Base-by-base conservation (phyloP, 306 rosid genomes). In the Vigna nakashimae region DNA sequence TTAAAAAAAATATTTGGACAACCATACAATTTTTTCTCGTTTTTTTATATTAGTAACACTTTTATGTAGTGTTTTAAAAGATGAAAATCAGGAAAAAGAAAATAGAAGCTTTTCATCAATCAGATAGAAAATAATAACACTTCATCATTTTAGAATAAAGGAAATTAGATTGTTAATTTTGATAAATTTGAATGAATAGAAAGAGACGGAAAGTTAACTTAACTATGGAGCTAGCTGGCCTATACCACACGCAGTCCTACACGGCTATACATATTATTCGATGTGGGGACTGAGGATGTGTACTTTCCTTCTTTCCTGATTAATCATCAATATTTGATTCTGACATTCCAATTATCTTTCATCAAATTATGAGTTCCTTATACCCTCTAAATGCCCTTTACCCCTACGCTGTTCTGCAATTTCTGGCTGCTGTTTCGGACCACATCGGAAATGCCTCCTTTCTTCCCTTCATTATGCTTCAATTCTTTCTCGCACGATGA, bases 401-500 rank as follows among this genome's bases (percentile, higher is more conserved):
- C 18, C 20, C 50, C 87, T 42, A 62, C 43, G 70, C 50, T 72
- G 45, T 75, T 80, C 38, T 71, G 16, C 49, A 80, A 43, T 79
- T 79, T 75, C 45, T 46, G 56, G 36, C 24, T 68, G 46, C 30
- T 74, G 20, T 50, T 65, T 58, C 22, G 36, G 45, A 36, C 51
- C 20, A 53, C 65, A 40, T 73, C 20, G 68, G 77, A 26, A 68
- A 68, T 28, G 24, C 11, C 46, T 3, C 45, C 40, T 60, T 24
- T 55, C 8, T 64, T 80, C 56, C 32, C 77, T 66, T 84, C 77
- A 38, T 43, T 87, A 1, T 46, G 46, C 56, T 77, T 84, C 52
- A 75, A 17, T 12, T n/a, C 50, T 74, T 73, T 76, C 78, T 78
- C 76, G 38, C 93, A 89, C 0, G 88, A 84, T 24, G 89, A 83